These are phyloP conservation scores for Cytospora leucostoma DNA, from an alignment of 2,329 filamentous ascomycete species.

Conservation along the genomic window DNA sequence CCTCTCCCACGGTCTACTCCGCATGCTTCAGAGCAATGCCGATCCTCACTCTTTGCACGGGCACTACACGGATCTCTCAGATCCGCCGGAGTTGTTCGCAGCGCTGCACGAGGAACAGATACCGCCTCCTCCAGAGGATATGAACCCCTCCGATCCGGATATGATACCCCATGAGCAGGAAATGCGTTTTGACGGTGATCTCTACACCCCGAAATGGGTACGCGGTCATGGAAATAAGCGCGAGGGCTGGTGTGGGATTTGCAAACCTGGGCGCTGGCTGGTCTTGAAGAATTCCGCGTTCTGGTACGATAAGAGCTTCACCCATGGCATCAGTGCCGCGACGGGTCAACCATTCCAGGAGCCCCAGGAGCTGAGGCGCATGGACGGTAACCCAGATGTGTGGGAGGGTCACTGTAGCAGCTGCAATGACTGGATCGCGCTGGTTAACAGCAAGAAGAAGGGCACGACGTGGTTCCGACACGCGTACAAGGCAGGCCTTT, in stretches of 20 bases:
- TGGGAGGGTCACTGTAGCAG: slow-evolving; percentile 79
- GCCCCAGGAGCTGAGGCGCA: slow-evolving; percentile 72
- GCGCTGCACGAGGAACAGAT: slow-evolving; percentile 73
- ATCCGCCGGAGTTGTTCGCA: slow-evolving; percentile 75
- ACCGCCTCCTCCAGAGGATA: slow-evolving; percentile 75
- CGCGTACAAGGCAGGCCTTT: slow-evolving; percentile 73
- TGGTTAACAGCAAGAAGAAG: slow-evolving; percentile 87
- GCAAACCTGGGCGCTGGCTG: slow-evolving; percentile 82
- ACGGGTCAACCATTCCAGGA: slow-evolving; percentile 78
- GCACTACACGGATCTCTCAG: slow-evolving; percentile 72
- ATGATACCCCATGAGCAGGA: slow-evolving; percentile 78
- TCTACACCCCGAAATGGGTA: slow-evolving; percentile 84
- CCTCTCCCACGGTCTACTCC: slow-evolving; percentile 72
- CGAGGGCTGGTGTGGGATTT: slow-evolving; percentile 87
- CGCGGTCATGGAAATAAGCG: slow-evolving; percentile 84
- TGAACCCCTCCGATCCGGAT: slow-evolving; percentile 76
- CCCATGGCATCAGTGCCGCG: slow-evolving; percentile 80
- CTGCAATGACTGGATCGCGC: slow-evolving; percentile 78
- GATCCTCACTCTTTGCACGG: slow-evolving; percentile 67
- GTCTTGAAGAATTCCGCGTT: slow-evolving; percentile 89
- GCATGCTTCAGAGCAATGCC: slow-evolving; percentile 73
- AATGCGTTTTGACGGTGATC: slow-evolving; percentile 74
- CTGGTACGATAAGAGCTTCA: slow-evolving; percentile 93
- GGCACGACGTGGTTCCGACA: slow-evolving; percentile 91
- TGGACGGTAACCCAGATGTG: slow-evolving; percentile 78